phyloP scores from a whole-genome alignment of 1,284 basidiomycete species.

The Leucoagaricus sp. region DNA sequence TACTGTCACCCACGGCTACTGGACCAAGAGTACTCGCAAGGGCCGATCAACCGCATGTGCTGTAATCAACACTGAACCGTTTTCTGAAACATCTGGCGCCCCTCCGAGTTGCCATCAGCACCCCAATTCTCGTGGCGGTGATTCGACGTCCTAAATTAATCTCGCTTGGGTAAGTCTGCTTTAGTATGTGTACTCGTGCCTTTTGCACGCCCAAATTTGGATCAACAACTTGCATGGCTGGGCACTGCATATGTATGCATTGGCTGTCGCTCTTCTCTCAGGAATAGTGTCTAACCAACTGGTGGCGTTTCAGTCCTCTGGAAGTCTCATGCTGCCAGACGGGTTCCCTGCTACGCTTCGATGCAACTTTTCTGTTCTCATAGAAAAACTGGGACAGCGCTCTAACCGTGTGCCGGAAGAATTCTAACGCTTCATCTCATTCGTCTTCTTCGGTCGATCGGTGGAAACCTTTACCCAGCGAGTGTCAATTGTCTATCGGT shows the following conservation, averaged over 20 bases:
- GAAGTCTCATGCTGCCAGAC: background rate
- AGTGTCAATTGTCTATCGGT: no score
- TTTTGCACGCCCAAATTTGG: background rate
- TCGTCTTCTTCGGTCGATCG: background rate
- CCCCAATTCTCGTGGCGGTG: slow-evolving; percentile 16
- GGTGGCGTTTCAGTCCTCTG: background rate
- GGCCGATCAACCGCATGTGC: slow-evolving; percentile 7
- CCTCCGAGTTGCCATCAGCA: slow-evolving; percentile 9
- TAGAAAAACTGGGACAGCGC: background rate
- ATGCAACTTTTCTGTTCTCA: background rate
- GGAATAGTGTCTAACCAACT: background rate
- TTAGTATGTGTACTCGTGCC: slow-evolving; percentile 2
- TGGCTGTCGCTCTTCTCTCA: background rate
- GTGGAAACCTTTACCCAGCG: background rate
- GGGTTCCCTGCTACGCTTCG: background rate
- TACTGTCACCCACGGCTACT: no score
- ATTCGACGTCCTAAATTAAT: slow-evolving; percentile 4
- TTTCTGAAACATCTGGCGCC: background rate
- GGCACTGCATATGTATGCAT: background rate
- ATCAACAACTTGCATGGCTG: background rate
- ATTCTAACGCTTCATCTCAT: background rate
- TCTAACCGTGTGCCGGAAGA: background rate
- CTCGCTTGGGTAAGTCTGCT: background rate
- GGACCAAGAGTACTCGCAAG: background rate
- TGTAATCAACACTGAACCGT: slow-evolving; percentile 1